Conservation (phyloP, 306 rosid species). For the Acmispon strigosus region DNA sequence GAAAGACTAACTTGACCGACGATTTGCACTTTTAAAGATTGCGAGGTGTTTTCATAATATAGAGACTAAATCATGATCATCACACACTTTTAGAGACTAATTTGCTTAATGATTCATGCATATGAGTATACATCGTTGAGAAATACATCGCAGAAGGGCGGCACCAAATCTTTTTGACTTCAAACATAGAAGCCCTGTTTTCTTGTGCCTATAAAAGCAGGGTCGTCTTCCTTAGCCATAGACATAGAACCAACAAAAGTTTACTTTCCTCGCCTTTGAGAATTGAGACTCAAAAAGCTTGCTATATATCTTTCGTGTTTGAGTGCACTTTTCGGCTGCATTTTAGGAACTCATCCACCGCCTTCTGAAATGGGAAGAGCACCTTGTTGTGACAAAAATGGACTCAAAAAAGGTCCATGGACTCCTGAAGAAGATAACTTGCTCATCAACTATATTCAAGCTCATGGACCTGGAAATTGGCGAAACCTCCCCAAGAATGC, state of each 20-base stretch:
- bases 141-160: slow-evolving; percentile 57
- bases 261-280: slow-evolving; percentile 6
- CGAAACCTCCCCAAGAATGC: slow-evolving; percentile 80
- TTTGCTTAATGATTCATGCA: too few relatives aligned
- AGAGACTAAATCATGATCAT: too few relatives aligned
- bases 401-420: slow-evolving; percentile 96
- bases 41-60: too few relatives aligned
- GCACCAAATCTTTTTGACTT: slow-evolving; percentile 90
- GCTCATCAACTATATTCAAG: slow-evolving; percentile 50
- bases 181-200: slow-evolving; percentile 12
- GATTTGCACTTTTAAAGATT: too few relatives aligned
- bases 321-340: slow-evolving; percentile 22
- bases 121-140: slow-evolving; percentile 3
- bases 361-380: slow-evolving; percentile 70
- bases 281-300: background rate
- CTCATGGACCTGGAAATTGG: slow-evolving; percentile 86
- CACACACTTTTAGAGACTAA: too few relatives aligned
- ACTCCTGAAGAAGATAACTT: slow-evolving; percentile 78
- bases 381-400: slow-evolving; percentile 87
- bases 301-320: background rate
- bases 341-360: background rate
- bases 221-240: slow-evolving; percentile 4
- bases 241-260: slow-evolving; percentile 19
- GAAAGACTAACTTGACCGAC: too few relatives aligned
- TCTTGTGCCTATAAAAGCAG: slow-evolving; percentile 32